Conservation (phyloP, 352 stramenopile species). For the Globisporangium barbulae region DNA sequence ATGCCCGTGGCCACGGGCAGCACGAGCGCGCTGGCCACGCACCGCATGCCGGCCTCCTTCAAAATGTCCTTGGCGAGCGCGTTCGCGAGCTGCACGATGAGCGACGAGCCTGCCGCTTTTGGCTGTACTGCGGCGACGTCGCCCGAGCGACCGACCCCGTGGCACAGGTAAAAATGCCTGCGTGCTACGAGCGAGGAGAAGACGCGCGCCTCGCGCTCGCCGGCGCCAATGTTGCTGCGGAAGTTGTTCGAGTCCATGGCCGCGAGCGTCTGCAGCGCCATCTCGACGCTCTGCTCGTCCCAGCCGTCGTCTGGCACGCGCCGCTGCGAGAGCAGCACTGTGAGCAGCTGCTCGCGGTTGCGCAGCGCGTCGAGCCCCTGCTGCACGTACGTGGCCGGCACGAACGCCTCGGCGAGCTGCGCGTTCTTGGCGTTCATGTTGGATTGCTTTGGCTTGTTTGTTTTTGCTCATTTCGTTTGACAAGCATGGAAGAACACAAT, state of each 20-base stretch:
- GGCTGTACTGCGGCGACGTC: conserved; percentile 98
- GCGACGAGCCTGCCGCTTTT: conserved; percentile 96
- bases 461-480: neutral
- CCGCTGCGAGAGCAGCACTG: conserved; percentile 77
- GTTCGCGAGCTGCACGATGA: conserved; percentile 94
- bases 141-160: conserved; percentile 96
- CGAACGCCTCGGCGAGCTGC: conserved; percentile 50
- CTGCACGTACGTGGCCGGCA: conserved; percentile 67
- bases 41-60: conserved; percentile 71
- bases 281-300: conserved; percentile 87
- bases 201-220: conserved; percentile 96
- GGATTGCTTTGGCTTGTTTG: neutral
- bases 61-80: conserved; percentile 90
- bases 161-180: conserved; percentile 92
- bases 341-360: conserved; percentile 67
- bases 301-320: conserved; percentile 85
- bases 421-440: conserved; percentile 50
- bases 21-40: conserved; percentile 80
- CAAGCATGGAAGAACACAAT: neutral
- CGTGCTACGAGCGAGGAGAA: conserved; percentile 70
- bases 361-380: conserved; percentile 71
- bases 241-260: conserved; percentile 97
- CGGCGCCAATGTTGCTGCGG: conserved; percentile 87
- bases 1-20: conserved; percentile 98
- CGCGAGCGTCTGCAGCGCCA: conserved; percentile 83